Base-by-base conservation (phyloP, 2,329 filamentous ascomycete genomes). In the Berkeleyomyces rouxiae region DNA sequence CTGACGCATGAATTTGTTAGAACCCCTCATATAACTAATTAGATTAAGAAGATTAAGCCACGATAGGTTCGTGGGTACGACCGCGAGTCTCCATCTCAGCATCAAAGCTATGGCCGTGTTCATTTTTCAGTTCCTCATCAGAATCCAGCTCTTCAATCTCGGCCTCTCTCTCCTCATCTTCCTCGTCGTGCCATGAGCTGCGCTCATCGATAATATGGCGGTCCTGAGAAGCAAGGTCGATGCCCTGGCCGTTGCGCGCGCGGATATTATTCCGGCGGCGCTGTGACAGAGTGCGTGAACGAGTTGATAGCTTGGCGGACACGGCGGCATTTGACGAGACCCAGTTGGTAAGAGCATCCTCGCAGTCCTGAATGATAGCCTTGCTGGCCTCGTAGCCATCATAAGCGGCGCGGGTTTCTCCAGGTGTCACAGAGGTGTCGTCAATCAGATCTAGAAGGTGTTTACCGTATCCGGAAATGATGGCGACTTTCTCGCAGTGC, bases 351-450 rank as follows among this genome's bases (percentile, higher is more conserved):
- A 99, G 84, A 1, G 93, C 83, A 72, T 97, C 91, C 76, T 99
- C 93, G 74, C 93, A 99, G 75, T 99, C 93, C 77, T 99, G 93
- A 71, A 99, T 97, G 75, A 99, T 97, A 67, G 88, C 92, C 78
- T 96, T 97, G 82, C 89, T 95, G 66, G 91, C 91, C 74, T 99
- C 93, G 72, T 99, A 99, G 66, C 93, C 93, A 71, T 99, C 93
- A 71, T 99, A 99, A 0, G 93, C 91, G 61, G 89, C 84, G 67
- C 93, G 88, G 23, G 92, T 97, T 80, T 99, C 93, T 68, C 93
- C 93, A 33, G 93, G 93, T 4, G 93, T 99, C 62, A 99, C 93
- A 1, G 93, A 93, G 5, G 88, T 95, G 72, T 99, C 93, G 71
- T 99, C 93, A 67, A 99, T 86, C 57, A 99, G 82, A 74, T 97